Evolutionary conservation across 495 filamentous ascomycete species (phyloP).

Genomic region (Hyphodiscus hymeniophilus): DNA sequence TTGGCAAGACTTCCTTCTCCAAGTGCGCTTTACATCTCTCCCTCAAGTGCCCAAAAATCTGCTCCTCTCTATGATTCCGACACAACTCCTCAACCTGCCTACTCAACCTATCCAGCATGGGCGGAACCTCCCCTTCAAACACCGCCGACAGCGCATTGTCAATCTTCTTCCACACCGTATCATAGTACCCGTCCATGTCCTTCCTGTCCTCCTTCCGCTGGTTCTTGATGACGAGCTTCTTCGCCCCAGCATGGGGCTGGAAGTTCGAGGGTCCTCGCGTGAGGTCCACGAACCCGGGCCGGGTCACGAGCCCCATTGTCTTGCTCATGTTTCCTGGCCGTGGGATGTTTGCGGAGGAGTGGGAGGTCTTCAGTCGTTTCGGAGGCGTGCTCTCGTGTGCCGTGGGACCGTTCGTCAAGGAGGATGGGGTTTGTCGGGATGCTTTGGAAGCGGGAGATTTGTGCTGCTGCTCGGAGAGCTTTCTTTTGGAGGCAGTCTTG

Average conservation of each 20-base stretch:
- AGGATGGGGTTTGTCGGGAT: neutral
- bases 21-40: constrained; percentile 57
- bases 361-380: constrained; percentile 17
- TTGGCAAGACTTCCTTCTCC: constrained; percentile 41
- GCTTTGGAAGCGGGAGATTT: constrained; percentile 2
- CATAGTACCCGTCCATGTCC: constrained; percentile 63
- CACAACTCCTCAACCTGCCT: constrained; percentile 86
- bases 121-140: constrained; percentile 53
- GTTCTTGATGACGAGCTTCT: constrained; percentile 83
- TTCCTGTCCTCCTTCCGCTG: constrained; percentile 50
- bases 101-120: constrained; percentile 75
- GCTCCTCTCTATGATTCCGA: constrained; percentile 58
- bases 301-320: neutral
- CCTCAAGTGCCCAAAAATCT: constrained; percentile 54
- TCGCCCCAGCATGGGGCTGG: constrained; percentile 55
- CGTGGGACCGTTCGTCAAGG: neutral
- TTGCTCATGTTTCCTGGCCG: constrained; percentile 13
- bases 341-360: constrained; percentile 1
- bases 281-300: constrained; percentile 11
- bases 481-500: constrained; percentile 8
- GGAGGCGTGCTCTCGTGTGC: neutral
- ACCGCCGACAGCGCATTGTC: constrained; percentile 63
- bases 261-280: constrained; percentile 26
- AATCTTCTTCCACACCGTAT: constrained; percentile 60
- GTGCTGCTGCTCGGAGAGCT: constrained; percentile 6